phyloP scores from a whole-genome alignment of 352 stramenopile genomes.

The Pythium plurisporium region DNA sequence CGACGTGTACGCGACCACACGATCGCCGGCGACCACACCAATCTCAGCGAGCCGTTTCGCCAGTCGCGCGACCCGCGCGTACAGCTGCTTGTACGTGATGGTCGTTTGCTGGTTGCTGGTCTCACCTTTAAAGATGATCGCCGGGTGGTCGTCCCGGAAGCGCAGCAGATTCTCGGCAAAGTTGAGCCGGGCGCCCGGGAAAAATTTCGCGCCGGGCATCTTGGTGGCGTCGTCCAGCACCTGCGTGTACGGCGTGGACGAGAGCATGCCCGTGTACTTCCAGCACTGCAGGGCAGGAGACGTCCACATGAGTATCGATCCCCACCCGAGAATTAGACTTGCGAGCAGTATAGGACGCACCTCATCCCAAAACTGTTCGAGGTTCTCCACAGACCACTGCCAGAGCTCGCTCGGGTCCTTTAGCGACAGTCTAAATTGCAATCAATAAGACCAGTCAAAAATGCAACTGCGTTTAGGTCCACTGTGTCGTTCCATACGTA shows the following conservation, averaged over 20 bases:
- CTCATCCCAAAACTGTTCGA: conserved; percentile 61
- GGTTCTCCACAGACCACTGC: conserved; percentile 66
- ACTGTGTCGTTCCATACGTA: conserved; percentile 12
- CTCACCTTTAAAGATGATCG: conserved; percentile 73
- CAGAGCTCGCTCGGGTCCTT: conserved; percentile 49
- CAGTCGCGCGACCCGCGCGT: conserved; percentile 47
- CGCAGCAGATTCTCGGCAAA: conserved; percentile 75
- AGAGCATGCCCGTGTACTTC: conserved; percentile 66
- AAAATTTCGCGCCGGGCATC: conserved; percentile 75
- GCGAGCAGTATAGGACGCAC: conserved; percentile 5
- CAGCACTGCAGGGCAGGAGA: conserved; percentile 34
- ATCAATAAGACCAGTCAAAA: background rate
- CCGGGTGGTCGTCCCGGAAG: conserved; percentile 63
- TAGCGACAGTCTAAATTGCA: conserved; percentile 30
- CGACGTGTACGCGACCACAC: conserved; percentile 63
- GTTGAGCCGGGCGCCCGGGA: conserved; percentile 56
- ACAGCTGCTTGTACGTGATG: conserved; percentile 67
- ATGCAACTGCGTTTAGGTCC: no score
- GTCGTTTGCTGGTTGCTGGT: conserved; percentile 50
- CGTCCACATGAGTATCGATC: background rate
- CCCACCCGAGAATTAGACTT: background rate
- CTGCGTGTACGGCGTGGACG: conserved; percentile 46
- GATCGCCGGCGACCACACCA: conserved; percentile 49
- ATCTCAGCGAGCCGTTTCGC: conserved; percentile 38
- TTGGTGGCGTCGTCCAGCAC: conserved; percentile 59